phyloP scores from a whole-genome alignment of 2,329 filamentous ascomycete genomes.

The Boeremia lycopersici region DNA sequence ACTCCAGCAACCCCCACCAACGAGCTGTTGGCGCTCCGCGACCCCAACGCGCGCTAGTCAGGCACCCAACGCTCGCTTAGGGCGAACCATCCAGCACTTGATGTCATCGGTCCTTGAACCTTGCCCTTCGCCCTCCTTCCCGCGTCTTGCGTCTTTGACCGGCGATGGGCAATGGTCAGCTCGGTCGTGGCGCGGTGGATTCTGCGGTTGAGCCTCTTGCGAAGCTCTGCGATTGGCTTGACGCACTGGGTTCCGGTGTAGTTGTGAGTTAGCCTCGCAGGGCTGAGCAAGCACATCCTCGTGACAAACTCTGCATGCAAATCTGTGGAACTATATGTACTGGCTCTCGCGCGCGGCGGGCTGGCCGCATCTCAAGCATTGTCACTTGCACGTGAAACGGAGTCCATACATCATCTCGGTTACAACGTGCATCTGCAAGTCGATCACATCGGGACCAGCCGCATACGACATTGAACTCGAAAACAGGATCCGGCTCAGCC shows the following conservation, averaged over 20 bases:
- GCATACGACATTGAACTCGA: constrained; percentile 14
- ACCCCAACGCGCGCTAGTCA: constrained; percentile 3
- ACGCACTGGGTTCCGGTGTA: constrained; percentile 3
- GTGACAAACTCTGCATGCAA: neutral
- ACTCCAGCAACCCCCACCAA: neutral
- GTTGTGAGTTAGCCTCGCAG: constrained; percentile 9
- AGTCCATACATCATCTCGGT: neutral
- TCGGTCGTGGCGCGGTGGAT: neutral
- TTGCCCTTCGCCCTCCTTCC: constrained; percentile 2
- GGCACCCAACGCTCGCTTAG: constrained; percentile 14
- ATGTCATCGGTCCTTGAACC: constrained; percentile 5
- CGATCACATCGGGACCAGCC: constrained; percentile 10
- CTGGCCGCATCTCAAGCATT: neutral
- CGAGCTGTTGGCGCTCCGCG: no score
- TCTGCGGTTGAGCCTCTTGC: neutral
- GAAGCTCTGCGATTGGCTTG: constrained; percentile 3
- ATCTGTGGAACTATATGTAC: neutral
- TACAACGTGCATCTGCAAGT: constrained; percentile 5
- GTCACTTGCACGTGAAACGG: neutral
- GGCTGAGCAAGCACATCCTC: constrained; percentile 13
- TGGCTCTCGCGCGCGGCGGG: neutral
- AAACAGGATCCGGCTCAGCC: constrained; percentile 14
- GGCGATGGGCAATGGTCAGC: constrained; percentile 1
- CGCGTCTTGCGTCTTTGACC: constrained; percentile 3
- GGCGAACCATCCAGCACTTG: constrained; percentile 1